Evolutionary conservation across 305 asterid genomes (phyloP), one percentile per base, ranked within the genome.

Genomic region (Striga hermonthica): DNA sequence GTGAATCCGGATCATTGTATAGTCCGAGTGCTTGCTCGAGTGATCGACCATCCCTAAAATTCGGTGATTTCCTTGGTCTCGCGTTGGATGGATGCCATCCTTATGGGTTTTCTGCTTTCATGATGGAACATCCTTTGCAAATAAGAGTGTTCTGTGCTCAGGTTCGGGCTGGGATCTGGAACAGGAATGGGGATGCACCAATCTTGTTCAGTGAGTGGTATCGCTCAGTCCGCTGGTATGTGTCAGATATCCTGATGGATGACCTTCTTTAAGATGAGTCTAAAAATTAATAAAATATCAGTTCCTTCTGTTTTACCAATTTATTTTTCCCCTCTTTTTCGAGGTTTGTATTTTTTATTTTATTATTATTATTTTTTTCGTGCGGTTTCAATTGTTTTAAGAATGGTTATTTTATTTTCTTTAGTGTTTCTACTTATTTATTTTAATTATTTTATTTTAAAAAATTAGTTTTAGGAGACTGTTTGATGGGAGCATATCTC

Each of bases 111-210:
- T 88, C 99, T 73, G 91, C 87, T 57, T 85, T 81, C 65, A 81
- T 86, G 57, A 88, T 94, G 99, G 99, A 94, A 79, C 97, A 94
- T 82, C 96, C 97, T 72, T 79, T 94, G 44, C 87, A 90, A 68
- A 86, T 94, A 76, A 86, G 95, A 80, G 99, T 90, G 72, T 94
- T 94, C 75, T 86, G 98, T 69, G 96, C 97, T 0, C 85, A 94
- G 82, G 99, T 91, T 68, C 93, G 81, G 69, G 95, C 99, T 72
- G 95, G 96, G 74, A 86, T 94, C 96, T 94, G 99, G 99, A 90
- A 89, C 72, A 80, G 87, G 81, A 87, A 91, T 72, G 96, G 95
- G 68, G 98, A 94, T 78, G 81, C 88, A 62, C 87, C 97, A 64
- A 72, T 85, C 83, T 78, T 94, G 64, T 86, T 87, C 60, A 85